Base-by-base conservation (phyloP, 2,329 filamentous ascomycete genomes). In the Clarireedia monteithiana region DNA sequence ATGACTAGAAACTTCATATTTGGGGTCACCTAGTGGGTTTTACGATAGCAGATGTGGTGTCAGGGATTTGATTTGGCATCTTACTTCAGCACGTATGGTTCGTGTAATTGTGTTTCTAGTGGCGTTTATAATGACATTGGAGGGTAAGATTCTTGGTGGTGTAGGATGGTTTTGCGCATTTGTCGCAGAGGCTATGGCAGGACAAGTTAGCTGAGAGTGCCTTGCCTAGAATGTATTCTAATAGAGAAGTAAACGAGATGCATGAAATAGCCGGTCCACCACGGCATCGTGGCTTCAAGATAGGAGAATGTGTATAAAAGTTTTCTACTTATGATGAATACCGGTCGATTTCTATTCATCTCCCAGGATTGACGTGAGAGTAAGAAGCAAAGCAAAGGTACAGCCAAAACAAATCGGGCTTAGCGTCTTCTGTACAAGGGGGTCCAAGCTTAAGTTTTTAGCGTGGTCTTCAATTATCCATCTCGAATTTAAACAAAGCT, bases 171-270 rank as follows among this genome's bases (percentile, higher is more conserved):
- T 52, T 23, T 40, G 39, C 48, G 48, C 30, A 52, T 56, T 51
- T 46, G 48, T 39, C 40, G 30, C 39, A 48, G 48, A 52, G 45
- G 39, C 24, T 40, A 52, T 56, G 26, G 42, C 40, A 40, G 12
- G 34, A 23, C 9, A 42, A 20, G 39, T 40, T 52, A 30, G 49
- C 59, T 58, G n/a, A 50, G 50, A 30, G 50, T 44, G 40, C 53
- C 53, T 48, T 53, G 63, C 53, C 59, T 67, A 67, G 66, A 67
- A 61, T 68, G 64, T 68, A 68, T 53, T 67, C 50, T 69, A 68
- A 58, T 68, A 68, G 65, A 67, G 58, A 56, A 56, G 47, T 52
- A 44, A 60, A 58, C 55, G 47, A 58, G 59, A 56, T 50, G 46
- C 53, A 36, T 42, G 46, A 44, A 24, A 55, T 34, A 34, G n/a